Evolutionary conservation across 2,329 filamentous ascomycete genomes (phyloP), one percentile per base, ranked within the genome.

Genomic region (Dryadomyces quercus-mongolicae): DNA sequence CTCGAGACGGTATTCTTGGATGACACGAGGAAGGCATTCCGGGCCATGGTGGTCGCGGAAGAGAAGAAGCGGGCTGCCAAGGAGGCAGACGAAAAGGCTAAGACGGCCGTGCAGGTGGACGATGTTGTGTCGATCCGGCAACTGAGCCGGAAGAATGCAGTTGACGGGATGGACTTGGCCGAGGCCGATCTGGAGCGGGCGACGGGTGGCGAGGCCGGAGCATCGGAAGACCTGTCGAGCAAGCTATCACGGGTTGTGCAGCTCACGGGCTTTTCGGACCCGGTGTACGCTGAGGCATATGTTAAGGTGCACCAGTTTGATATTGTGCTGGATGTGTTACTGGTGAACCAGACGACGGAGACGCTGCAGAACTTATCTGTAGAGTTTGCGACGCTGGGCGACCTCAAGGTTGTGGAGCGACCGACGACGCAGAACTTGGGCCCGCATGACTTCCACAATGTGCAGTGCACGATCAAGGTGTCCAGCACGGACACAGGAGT

Each of bases 221-320:
- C 74, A 1, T 77, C 86, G 2, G 93, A 96, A 66, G 90, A 96
- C 60, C 76, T 96, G 2, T 86, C 88, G 13, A 95, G 90, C 54
- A 98, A 98, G 71, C 82, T 98, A 57, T 96, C 86, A 73, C 83
- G 93, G 15, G 92, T 98, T 42, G 93, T 98, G 21, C 93, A 98
- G 70, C 80, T 98, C 48, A 98, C 93, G 18, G 93, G 93, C 57
- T 98, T 98, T 78, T 97, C 93, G 0, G 93, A 98, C 65, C 86
- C 93, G 1, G 93, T 98, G 15, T 98, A 98, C 64, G 93, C 89
- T n/a, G 93, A 98, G 71, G 93, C 93, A 5, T 98, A 98, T 63
- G 92, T 98, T 65, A 95, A 95, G 68, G 92, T 98, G 10, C 91
- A 97, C 68, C 93, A 98, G 68, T 98, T 98, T 65, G 93, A 98